Conservation (phyloP, 345 rosid species). For the Rhizophora apiculata region DNA sequence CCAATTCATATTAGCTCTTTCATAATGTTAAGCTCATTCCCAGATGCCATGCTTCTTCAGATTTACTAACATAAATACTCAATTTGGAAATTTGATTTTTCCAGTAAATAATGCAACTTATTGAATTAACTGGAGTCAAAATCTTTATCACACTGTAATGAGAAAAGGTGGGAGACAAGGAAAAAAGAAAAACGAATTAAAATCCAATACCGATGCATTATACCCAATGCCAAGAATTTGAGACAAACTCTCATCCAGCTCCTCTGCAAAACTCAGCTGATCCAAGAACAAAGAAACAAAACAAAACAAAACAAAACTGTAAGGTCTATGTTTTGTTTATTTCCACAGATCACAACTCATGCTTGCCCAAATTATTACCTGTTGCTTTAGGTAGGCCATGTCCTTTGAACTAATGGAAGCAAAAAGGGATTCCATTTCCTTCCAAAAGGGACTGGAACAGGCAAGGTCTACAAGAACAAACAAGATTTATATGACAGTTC, state of each 20-base stretch:
- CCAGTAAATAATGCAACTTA: not conserved
- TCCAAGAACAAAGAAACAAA: slow-evolving; percentile 11
- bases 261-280: slow-evolving; percentile 30
- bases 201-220: slow-evolving; percentile 17
- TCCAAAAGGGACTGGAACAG: slow-evolving; percentile 51
- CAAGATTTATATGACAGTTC: not conserved
- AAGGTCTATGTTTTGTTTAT: not conserved
- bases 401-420: slow-evolving; percentile 35
- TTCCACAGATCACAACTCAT: slow-evolving; percentile 6
- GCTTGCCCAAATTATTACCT: slow-evolving; percentile 29
- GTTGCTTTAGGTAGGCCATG: slow-evolving; percentile 38
- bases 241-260: slow-evolving; percentile 23
- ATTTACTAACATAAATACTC: too few relatives aligned
- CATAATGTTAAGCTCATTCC: not conserved
- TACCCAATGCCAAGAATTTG: slow-evolving; percentile 12
- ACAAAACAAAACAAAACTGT: not conserved
- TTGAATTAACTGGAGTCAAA: not conserved
- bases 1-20: not conserved
- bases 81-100: not conserved
- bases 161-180: not conserved
- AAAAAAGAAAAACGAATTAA: not conserved
- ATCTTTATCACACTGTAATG: slow-evolving; percentile 4
- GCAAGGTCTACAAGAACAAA: slow-evolving; percentile 34
- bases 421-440: slow-evolving; percentile 42
- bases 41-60: too few relatives aligned